Base-by-base conservation (phyloP, 345 rosid genomes). In the Camelina sativa region DNA sequence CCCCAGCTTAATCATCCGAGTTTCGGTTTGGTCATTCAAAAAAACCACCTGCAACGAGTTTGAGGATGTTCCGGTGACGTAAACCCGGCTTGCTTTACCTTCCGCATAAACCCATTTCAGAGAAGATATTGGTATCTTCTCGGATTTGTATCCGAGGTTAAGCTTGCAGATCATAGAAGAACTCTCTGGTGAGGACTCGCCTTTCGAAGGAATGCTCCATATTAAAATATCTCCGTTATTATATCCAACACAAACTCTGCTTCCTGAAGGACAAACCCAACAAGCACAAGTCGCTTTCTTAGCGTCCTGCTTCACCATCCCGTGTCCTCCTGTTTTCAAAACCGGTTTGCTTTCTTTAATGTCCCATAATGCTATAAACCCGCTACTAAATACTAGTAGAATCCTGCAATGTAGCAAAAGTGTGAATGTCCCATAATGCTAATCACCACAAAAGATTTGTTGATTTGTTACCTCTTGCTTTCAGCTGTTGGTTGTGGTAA, bases 191-290 rank as follows among this genome's bases (percentile, higher is more conserved):
- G 86, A 69, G 52, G 28, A 13, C 69, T 82, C 91, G 15, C 59
- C 59, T 52, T 74, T 85, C 3, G 75, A 50, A 71, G 92, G 87
- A 79, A 88, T 72, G 72, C 83, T 84, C 95, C 96, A 91, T 47
- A 89, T 80, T 16, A 81, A 78, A 67, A 94, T 86, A 35, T 94
- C 98, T 6, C 97, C 98, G 35, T 81, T 91, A 62, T 78, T 88
- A 79, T 89, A 94, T 20, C 98, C 97, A 73, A 91, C 84, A 30
- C 84, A 87, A 76, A 88, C 86, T 86, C 82, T 94, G 84, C 85
- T 89, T 76, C 97, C 97, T 66, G 78, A 57, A 20, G 96, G 93
- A 41, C 98, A 94, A 46, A 83, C 90, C 98, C 97, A 94, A 60
- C 96, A 86, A 46, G 96, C 96, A 59, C 87, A 85, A 43, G 97